These are phyloP conservation scores for Lipomyces oligophaga DNA, from an alignment of 805 yeast genomes.

Conservation along the genomic window DNA sequence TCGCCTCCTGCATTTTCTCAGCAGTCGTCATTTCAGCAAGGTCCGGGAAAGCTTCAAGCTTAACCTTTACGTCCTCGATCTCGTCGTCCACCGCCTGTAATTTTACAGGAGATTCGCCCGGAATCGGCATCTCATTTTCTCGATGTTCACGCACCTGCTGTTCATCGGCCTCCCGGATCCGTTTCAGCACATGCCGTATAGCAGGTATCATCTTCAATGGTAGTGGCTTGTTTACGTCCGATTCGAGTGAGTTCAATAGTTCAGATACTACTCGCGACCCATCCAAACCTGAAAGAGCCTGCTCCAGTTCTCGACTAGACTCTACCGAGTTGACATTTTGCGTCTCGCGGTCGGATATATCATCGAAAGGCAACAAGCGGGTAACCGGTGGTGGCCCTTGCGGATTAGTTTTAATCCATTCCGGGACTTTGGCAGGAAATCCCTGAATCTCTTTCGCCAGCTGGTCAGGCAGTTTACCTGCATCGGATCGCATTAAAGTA, in stretches of 20 bases:
- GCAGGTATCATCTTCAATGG: constrained; percentile 6
- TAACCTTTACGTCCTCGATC: no score
- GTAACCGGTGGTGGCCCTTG: constrained; percentile 15
- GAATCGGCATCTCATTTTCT: background rate
- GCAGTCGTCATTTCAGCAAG: background rate
- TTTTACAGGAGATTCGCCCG: no score
- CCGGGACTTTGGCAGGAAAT: constrained; percentile 12
- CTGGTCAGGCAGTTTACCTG: constrained; percentile 75
- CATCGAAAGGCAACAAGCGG: constrained; percentile 4
- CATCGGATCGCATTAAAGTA: constrained; percentile 75
- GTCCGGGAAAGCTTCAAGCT: no score
- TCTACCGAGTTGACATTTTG: background rate
- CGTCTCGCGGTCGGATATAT: background rate
- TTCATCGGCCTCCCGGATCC: constrained; percentile 10
- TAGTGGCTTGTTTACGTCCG: constrained; percentile 13
- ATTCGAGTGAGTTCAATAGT: constrained; percentile 15
- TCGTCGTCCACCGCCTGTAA: no score
- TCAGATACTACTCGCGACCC: constrained; percentile 12
- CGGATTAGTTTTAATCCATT: constrained; percentile 10
- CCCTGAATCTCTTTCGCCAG: constrained; percentile 8
- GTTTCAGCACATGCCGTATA: constrained; percentile 7
- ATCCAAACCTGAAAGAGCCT: constrained; percentile 3
- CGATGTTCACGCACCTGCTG: constrained; percentile 7
- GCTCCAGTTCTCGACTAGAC: no score
- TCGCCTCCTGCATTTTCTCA: background rate